A percentile compares a stretch with the other conserved stretches of the same genome.
These are phyloP conservation scores for Lasiosphaeria ovina DNA, from an alignment of 495 filamentous ascomycete genomes.

Conservation along the genomic window DNA sequence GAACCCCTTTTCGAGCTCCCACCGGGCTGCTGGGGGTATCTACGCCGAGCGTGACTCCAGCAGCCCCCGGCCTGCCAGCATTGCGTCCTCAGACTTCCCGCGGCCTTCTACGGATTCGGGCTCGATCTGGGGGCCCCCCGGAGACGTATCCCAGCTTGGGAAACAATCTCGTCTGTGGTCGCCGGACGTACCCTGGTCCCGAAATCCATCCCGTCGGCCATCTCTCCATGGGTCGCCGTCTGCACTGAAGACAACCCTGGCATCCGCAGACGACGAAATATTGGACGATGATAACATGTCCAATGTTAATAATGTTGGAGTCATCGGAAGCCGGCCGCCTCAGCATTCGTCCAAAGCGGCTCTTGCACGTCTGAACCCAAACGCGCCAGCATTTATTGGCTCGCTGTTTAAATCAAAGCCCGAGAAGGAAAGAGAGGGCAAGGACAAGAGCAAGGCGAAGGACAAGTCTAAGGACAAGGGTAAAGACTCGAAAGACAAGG, in stretches of 20 bases:
- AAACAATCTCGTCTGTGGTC: slow-evolving; percentile 45
- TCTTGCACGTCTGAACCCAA: slow-evolving; percentile 45
- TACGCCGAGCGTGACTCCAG: slow-evolving; percentile 65
- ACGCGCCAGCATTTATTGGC: slow-evolving; percentile 51
- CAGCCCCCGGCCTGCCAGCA: slow-evolving; percentile 74
- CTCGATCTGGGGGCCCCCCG: slow-evolving; percentile 46
- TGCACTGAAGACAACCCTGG: slow-evolving; percentile 47
- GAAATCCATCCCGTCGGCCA: slow-evolving; percentile 46
- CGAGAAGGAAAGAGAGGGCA: slow-evolving; percentile 37
- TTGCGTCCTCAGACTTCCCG: slow-evolving; percentile 75
- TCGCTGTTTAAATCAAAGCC: slow-evolving; percentile 43
- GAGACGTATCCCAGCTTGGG: slow-evolving; percentile 21
- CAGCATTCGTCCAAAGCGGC: slow-evolving; percentile 44
- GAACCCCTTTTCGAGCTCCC: slow-evolving; percentile 65
- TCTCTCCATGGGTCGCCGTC: slow-evolving; percentile 51
- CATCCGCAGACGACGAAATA: slow-evolving; percentile 50
- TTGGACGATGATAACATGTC: slow-evolving; percentile 44
- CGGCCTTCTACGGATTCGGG: slow-evolving; percentile 77
- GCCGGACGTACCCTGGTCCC: slow-evolving; percentile 42
- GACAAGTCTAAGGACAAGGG: slow-evolving; percentile 31
- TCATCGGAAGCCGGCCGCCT: slow-evolving; percentile 51
- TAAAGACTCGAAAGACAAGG: slow-evolving; percentile 36
- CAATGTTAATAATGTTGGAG: slow-evolving; percentile 46
- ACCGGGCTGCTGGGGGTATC: slow-evolving; percentile 65
- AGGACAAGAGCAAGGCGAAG: slow-evolving; percentile 28